A percentile compares a stretch with the other conserved stretches of the same genome.
phyloP scores from a whole-genome alignment of 345 rosid species.

The Arabidopsis thaliana region DNA sequence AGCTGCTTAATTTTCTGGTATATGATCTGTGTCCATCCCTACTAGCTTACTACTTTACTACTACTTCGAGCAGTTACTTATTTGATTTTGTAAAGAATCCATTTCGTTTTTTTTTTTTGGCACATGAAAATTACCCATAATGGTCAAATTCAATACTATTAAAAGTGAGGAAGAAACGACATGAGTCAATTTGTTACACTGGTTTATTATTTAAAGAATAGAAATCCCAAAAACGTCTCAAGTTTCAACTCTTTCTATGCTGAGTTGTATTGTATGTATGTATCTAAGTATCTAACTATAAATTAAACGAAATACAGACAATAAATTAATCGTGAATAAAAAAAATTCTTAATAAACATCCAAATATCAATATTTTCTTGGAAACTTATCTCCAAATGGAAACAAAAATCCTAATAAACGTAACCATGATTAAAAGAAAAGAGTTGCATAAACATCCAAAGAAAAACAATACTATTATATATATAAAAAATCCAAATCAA shows the following conservation, averaged over 20 bases:
- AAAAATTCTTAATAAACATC: not conserved
- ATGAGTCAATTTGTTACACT: conserved; percentile 35
- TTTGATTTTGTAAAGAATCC: not conserved
- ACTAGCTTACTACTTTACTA: not conserved
- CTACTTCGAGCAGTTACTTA: not conserved
- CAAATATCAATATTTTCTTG: no score
- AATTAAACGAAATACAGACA: no score
- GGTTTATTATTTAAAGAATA: not conserved
- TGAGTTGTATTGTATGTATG: not conserved
- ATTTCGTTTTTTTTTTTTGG: not conserved
- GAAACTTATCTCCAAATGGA: no score
- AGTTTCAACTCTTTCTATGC: conserved; percentile 16
- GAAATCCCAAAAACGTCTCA: conserved; percentile 8
- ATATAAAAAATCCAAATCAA: not conserved
- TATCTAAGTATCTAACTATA: not conserved
- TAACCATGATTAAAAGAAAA: no score
- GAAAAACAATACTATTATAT: no score
- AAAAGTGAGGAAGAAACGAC: conserved; percentile 24
- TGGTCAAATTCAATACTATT: conserved; percentile 1
- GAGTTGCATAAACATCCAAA: no score
- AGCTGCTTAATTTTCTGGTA: not conserved
- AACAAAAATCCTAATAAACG: no score
- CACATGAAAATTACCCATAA: not conserved
- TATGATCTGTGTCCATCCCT: not conserved
- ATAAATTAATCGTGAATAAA: no score